phyloP scores from a whole-genome alignment of 805 yeast species.

The Yamadazyma akitaensis region DNA sequence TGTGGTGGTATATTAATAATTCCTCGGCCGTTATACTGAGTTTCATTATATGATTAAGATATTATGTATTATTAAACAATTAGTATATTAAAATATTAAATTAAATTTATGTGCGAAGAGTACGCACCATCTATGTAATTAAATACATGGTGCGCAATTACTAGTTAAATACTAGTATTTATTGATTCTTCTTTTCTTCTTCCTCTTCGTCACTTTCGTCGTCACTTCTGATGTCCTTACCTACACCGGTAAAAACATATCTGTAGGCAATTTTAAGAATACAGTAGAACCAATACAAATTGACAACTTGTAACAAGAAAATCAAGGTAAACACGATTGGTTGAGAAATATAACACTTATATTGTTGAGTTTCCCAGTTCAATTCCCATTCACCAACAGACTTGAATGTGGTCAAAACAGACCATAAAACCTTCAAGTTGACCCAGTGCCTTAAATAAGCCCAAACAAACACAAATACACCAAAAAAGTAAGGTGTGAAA shows the following conservation, averaged over 20 bases:
- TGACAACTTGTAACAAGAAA: constrained; percentile 78
- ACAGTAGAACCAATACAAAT: constrained; percentile 82
- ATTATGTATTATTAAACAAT: background rate
- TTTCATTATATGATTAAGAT: background rate
- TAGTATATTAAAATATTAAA: background rate
- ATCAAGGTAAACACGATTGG: constrained; percentile 80
- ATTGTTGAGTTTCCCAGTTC: constrained; percentile 87
- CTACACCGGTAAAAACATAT: constrained; percentile 32
- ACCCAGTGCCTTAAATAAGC: constrained; percentile 83
- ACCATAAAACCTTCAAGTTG: constrained; percentile 77
- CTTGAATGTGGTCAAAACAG: constrained; percentile 79
- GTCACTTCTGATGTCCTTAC: constrained; percentile 84
- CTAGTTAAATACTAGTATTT: background rate
- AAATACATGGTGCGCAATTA: background rate
- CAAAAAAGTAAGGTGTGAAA: constrained; percentile 60
- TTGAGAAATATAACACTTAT: constrained; percentile 94
- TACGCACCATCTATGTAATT: background rate
- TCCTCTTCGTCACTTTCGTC: constrained; percentile 58
- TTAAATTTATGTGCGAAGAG: background rate
- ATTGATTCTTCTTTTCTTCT: constrained; percentile 5
- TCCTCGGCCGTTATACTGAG: constrained; percentile 9
- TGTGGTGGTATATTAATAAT: constrained; percentile 17
- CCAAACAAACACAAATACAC: constrained; percentile 74
- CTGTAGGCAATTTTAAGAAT: constrained; percentile 77
- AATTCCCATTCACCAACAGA: constrained; percentile 80